These are phyloP conservation scores for Albatrellus ellisii DNA, from an alignment of 768 basidiomycete genomes.

Conservation along the genomic window DNA sequence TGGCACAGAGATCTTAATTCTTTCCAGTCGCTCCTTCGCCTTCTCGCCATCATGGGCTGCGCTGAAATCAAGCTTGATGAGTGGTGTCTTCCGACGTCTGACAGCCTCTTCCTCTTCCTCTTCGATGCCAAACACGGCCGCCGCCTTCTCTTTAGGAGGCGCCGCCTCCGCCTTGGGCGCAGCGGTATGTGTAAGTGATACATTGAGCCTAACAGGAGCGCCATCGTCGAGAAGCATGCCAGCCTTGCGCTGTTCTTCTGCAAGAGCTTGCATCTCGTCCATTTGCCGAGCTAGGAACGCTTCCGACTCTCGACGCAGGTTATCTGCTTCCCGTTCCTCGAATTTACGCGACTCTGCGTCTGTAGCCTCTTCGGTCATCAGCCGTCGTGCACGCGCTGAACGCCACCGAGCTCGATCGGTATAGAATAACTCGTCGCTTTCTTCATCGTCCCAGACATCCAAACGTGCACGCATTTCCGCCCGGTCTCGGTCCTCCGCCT, in stretches of 20 bases:
- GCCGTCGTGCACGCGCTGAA: constrained; percentile 50
- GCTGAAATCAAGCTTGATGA: constrained; percentile 87
- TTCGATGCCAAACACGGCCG: constrained; percentile 66
- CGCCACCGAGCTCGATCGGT: constrained; percentile 90
- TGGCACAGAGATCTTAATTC: constrained; percentile 63
- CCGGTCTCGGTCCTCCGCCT: constrained; percentile 70
- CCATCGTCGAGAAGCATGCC: constrained; percentile 87
- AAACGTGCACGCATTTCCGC: constrained; percentile 69
- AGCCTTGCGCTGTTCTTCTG: constrained; percentile 82
- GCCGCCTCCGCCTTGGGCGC: constrained; percentile 23
- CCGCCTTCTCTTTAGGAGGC: constrained; percentile 32
- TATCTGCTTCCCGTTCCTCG: constrained; percentile 80
- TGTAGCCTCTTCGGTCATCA: constrained; percentile 68
- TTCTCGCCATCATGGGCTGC: constrained; percentile 71
- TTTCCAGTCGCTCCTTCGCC: constrained; percentile 65
- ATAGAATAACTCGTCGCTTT: constrained; percentile 88
- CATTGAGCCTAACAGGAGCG: constrained; percentile 77
- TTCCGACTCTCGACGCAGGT: constrained; percentile 82
- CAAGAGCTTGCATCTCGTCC: constrained; percentile 90
- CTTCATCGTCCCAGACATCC: constrained; percentile 87
- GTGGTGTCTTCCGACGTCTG: constrained; percentile 71
- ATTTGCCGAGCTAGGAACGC: constrained; percentile 88
- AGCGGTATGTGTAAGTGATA: constrained; percentile 44
- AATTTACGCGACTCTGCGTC: constrained; percentile 73
- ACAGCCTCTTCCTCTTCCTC: constrained; percentile 76